These are phyloP conservation scores for Saraca asoca DNA, from an alignment of 331 rosid genomes.

Conservation along the genomic window DNA sequence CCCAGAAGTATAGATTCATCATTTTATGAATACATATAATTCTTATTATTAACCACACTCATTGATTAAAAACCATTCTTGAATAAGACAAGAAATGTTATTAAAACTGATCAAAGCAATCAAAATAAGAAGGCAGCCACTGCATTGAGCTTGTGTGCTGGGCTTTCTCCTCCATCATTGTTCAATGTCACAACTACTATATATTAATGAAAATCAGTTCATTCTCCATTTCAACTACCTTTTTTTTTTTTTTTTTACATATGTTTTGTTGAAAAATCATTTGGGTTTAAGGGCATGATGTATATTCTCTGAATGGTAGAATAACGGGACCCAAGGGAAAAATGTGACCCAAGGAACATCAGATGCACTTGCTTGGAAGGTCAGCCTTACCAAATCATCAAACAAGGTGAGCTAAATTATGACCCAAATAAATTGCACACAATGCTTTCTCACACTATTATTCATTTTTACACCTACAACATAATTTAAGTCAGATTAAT, in stretches of 20 bases:
- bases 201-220: slow-evolving; percentile 29
- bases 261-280: not conserved
- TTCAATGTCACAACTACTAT: slow-evolving; percentile 31
- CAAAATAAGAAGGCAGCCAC: slow-evolving; percentile 45
- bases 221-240: not conserved
- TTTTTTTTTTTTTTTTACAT: not conserved
- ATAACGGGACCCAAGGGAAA: slow-evolving; percentile 44
- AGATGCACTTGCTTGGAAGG: slow-evolving; percentile 36
- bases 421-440: no score
- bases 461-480: no score
- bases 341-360: slow-evolving; percentile 46
- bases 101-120: slow-evolving; percentile 38
- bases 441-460: no score
- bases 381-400: slow-evolving; percentile 32
- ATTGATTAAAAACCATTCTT: slow-evolving; percentile 35
- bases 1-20: slow-evolving; percentile 50
- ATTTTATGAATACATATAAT: slow-evolving; percentile 35
- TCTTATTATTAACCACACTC: slow-evolving; percentile 39
- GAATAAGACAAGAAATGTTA: slow-evolving; percentile 5
- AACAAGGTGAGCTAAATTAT: slow-evolving; percentile 44
- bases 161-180: slow-evolving; percentile 44
- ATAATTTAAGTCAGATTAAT: no score
- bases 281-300: slow-evolving; percentile 36
- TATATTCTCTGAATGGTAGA: slow-evolving; percentile 49
- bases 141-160: slow-evolving; percentile 52